Percentiles rank a stretch among this genome's conserved stretches.
phyloP scores from a whole-genome alignment of 768 basidiomycete genomes.

The Psilocybe azurescens region DNA sequence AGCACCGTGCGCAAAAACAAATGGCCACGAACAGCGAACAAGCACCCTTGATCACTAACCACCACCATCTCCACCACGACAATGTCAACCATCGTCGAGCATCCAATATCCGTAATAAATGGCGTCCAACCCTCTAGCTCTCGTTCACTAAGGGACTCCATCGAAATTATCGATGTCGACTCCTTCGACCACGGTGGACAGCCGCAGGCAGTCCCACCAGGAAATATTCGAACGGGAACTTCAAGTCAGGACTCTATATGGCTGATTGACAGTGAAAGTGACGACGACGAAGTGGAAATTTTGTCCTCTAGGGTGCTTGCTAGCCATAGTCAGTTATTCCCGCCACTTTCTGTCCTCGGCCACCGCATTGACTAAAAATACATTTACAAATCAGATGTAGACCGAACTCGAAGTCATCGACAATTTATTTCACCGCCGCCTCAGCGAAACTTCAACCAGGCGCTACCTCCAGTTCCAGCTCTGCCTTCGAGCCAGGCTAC shows the following conservation, averaged over 20 bases:
- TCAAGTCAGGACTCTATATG: constrained; percentile 34
- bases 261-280: constrained; percentile 41
- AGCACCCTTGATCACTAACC: constrained; percentile 25
- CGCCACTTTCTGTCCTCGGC: not conserved
- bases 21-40: constrained; percentile 9
- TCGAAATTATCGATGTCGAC: constrained; percentile 54
- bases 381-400: constrained; percentile 8
- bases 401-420: constrained; percentile 20
- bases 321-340: constrained; percentile 18
- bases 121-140: constrained; percentile 23
- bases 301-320: constrained; percentile 17
- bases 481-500: constrained; percentile 41
- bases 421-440: constrained; percentile 44
- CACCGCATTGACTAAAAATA: not conserved
- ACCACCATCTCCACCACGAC: constrained; percentile 25
- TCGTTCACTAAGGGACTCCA: constrained; percentile 27
- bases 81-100: constrained; percentile 39
- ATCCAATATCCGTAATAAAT: constrained; percentile 29
- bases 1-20: constrained; percentile 16
- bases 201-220: not conserved
- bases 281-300: constrained; percentile 37
- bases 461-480: constrained; percentile 63
- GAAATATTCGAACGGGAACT: not conserved
- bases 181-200: constrained; percentile 14
- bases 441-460: constrained; percentile 42